Percentiles rank a stretch among this genome's conserved stretches.
phyloP scores from a whole-genome alignment of 148 eudicot genomes.

The Dysphania ambrosioides region DNA sequence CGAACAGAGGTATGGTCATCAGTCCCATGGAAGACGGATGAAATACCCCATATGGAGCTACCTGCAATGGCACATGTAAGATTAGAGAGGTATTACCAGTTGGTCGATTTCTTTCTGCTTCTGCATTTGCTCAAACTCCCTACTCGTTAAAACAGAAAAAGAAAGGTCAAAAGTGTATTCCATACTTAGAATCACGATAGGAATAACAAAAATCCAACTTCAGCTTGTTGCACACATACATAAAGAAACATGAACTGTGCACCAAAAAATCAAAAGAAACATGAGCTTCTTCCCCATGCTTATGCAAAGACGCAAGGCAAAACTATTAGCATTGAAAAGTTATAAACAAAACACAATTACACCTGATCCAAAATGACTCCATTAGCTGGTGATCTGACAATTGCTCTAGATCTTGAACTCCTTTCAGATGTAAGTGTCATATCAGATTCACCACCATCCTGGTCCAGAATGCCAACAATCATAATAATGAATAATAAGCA shows the following conservation, averaged over 20 bases:
- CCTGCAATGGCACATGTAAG: background rate
- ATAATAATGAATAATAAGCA: constrained; percentile 3
- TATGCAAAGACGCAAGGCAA: constrained; percentile 5
- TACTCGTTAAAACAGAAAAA: constrained; percentile 15
- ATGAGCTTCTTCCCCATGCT: background rate
- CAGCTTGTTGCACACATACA: background rate
- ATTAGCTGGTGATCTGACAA: constrained; percentile 42
- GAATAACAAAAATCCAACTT: background rate
- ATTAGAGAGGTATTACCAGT: constrained; percentile 26
- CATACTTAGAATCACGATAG: background rate
- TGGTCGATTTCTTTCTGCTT: constrained; percentile 43
- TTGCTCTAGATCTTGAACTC: constrained; percentile 38
- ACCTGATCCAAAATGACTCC: constrained; percentile 47
- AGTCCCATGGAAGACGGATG: constrained; percentile 40
- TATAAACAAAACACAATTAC: constrained; percentile 6
- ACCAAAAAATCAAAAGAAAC: too few species aligned
- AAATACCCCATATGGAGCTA: constrained; percentile 41
- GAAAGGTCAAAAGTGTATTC: background rate
- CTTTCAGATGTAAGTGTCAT: constrained; percentile 30
- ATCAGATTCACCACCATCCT: constrained; percentile 46
- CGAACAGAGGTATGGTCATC: constrained; percentile 33
- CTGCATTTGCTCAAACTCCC: constrained; percentile 42
- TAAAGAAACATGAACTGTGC: background rate
- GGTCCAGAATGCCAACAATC: constrained; percentile 10
- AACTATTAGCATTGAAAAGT: background rate